Base-by-base conservation (phyloP, 2,329 filamentous ascomycete genomes). In the Xylariaceae sp. region DNA sequence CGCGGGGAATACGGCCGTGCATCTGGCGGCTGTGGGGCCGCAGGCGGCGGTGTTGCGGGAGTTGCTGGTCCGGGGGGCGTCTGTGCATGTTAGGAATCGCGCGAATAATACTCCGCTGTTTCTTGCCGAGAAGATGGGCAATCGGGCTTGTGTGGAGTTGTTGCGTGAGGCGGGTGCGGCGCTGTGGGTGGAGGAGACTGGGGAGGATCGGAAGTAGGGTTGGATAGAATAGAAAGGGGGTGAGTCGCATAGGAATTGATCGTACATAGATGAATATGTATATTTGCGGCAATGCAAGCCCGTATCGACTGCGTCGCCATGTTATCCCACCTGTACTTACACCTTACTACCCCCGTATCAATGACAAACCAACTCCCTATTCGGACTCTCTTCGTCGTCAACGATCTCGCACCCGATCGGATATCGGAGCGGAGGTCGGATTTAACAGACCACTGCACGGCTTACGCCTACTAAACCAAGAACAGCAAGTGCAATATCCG, bases 1-100 rank as follows among this genome's bases (percentile, higher is more conserved):
- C 71, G 88, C 88, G 17, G 89, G 90, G 51, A 94, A 93, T 74
- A 93, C 90, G 30, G 80, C 79, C 3, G 74, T 84, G 44, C 83
- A 85, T 68, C 77, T 85, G 2, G 83, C 82, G 1, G 81, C 82
- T 35, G 78, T 84, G 4, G 77, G 79, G 1, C 66, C 82, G 15
- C 77, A 80, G 59, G 73, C 76, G 0, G 76, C 77, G n/a, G 79
- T 88, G 35, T 74, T 88, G 66, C 75, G 79, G 23, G 82, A 85
- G 68, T 74, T 89, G 51, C 77, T 89, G 10, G 76, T 76, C 48
- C 76, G 80, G 17, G 86, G 86, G 6, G 85, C 84, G n/a, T 86
- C 84, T 68, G 86, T 89, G 4, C 86, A 89, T 70, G 79, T 80
- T 48, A 76, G 86, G 48, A 89, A 88, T 71, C 75, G 80, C 52